Conservation (phyloP, 768 basidiomycete genomes). For the Boletus sp. region DNA sequence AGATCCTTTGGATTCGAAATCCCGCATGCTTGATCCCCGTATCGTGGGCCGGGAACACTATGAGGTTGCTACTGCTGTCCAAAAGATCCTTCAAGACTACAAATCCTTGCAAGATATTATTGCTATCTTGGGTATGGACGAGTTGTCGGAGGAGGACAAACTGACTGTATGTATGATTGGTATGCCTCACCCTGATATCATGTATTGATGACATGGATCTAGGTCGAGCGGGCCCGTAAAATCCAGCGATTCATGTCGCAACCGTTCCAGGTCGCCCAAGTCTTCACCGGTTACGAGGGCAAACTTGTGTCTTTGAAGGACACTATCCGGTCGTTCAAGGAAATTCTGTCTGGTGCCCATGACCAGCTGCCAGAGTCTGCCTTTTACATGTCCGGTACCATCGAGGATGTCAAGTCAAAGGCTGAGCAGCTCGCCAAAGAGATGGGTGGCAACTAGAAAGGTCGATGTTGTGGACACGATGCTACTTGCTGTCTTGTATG, state of each 20-base stretch:
- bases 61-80: slow-evolving; percentile 91
- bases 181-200: not conserved
- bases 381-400: slow-evolving; percentile 98
- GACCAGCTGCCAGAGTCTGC: slow-evolving; percentile 92
- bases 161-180: slow-evolving; percentile 49
- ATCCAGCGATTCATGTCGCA: slow-evolving; percentile 99
- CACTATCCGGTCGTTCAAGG: slow-evolving; percentile 94
- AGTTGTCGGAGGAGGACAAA: slow-evolving; percentile 99
- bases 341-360: slow-evolving; percentile 88
- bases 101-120: slow-evolving; percentile 99
- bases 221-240: slow-evolving; percentile 98
- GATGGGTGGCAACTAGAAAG: slow-evolving; percentile 51
- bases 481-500: slow-evolving; percentile 5
- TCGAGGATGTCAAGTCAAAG: slow-evolving; percentile 96
- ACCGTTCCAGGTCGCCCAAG: slow-evolving; percentile 99
- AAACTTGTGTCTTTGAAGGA: slow-evolving; percentile 96
- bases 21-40: slow-evolving; percentile 99
- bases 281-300: slow-evolving; percentile 99
- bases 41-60: slow-evolving; percentile 96
- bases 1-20: slow-evolving; percentile 99
- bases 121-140: slow-evolving; percentile 99
- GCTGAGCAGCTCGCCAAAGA: slow-evolving; percentile 97
- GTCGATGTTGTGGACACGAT: slow-evolving; percentile 16
- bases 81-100: slow-evolving; percentile 97
- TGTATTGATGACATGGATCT: slow-evolving; percentile 5